A percentile compares a stretch with the other conserved stretches of the same genome.
Conservation (phyloP, 805 yeast genomes). For the Tetrapisispora namnaoensis region DNA sequence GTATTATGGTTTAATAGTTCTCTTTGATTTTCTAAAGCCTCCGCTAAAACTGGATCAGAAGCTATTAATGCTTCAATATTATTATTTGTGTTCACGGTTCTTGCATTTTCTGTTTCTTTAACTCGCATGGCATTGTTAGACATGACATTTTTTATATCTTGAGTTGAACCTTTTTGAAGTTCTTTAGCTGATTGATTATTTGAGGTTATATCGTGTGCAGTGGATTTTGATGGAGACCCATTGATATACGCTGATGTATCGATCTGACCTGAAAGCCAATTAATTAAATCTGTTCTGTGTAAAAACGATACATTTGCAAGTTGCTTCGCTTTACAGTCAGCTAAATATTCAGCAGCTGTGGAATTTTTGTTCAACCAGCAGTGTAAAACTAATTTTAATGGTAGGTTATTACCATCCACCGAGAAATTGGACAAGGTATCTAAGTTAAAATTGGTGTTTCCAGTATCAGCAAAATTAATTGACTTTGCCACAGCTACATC, state of each 20-base stretch:
- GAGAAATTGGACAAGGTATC: slow-evolving; percentile 45
- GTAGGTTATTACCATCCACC: slow-evolving; percentile 39
- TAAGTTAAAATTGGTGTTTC: slow-evolving; percentile 26
- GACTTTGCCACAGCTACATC: slow-evolving; percentile 32
- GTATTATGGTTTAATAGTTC: slow-evolving; percentile 50
- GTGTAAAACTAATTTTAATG: slow-evolving; percentile 54
- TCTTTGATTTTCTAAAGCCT: slow-evolving; percentile 33
- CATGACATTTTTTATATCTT: background rate
- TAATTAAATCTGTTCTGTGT: slow-evolving; percentile 73
- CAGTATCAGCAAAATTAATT: slow-evolving; percentile 22
- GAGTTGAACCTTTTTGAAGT: background rate
- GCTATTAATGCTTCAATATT: slow-evolving; percentile 7
- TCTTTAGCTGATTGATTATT: background rate
- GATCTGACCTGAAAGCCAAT: slow-evolving; percentile 69
- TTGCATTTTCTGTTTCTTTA: background rate
- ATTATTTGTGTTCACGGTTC: background rate
- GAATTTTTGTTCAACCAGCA: slow-evolving; percentile 72
- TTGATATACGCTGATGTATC: slow-evolving; percentile 48
- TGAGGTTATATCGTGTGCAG: background rate
- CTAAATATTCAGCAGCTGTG: slow-evolving; percentile 71
- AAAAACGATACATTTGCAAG: slow-evolving; percentile 69
- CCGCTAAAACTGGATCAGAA: slow-evolving; percentile 28
- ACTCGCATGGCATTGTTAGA: background rate
- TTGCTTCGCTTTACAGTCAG: slow-evolving; percentile 53
- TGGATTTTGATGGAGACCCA: background rate